Evolutionary conservation across 768 basidiomycete species (phyloP), one percentile per base, ranked within the genome.

Genomic region (Tulasnella sp.): DNA sequence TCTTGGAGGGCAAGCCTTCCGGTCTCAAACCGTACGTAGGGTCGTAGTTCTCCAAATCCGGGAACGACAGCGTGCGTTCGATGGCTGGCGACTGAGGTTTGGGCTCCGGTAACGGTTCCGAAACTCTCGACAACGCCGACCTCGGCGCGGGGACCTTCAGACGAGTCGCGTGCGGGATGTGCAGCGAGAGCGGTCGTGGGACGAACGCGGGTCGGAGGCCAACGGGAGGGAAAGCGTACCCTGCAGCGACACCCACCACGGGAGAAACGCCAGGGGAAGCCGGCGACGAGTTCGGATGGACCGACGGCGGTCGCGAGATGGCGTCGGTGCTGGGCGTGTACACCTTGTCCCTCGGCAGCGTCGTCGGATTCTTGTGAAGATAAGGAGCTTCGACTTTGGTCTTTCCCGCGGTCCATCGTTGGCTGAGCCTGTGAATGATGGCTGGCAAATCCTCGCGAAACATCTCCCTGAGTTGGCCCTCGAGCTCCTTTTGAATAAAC

Each of bases 401-500:
- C 78, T 62, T 79, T 76, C 78, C 78, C 7, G 79, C 78, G 29
- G 98, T 88, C 96, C 96, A 98, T 77, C 92, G 90, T 78, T 98
- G 96, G 80, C 91, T 92, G 63, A 99, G 86, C 39, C 92, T 86
- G 79, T 99, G 97, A 52, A 99, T 98, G 75, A 99, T 98, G 5
- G 93, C 90, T 1, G 97, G 97, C 4, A 99, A 81, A 79, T 98
- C 97, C 79, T 97, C 95, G 73, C 95, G 85, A 80, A 98, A 99
- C 94, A 98, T 96, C 80, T 98, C 97, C 47, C 97, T 86, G 36
- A 99, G 83, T 79, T 98, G 96, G 0, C 90, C 93, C 80, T 99
- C 97, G 71, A 99, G 98, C 82, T 98, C 96, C 72, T 89, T 87
- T 79, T 98, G 97, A 73, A 99, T 94, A 80, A 95, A 98, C 72